Base-by-base conservation (phyloP, 257 asterid genomes). In the Capsicum pubescens region DNA sequence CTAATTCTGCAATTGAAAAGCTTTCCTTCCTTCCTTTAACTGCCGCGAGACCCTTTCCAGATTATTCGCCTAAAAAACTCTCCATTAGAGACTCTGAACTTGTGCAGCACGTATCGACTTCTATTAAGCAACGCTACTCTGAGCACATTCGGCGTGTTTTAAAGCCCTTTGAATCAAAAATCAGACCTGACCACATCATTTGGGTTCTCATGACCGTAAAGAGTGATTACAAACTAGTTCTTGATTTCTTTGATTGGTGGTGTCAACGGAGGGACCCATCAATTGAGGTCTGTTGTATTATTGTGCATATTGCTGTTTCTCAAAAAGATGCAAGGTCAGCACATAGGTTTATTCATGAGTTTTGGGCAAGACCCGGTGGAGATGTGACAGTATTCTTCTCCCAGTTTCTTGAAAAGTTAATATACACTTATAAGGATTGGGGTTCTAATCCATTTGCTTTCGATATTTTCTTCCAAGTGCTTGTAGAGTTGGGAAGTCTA, bases 351-450 rank as follows among this genome's bases (percentile, higher is more conserved):
- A 88, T 89, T 21, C 89, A 80, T 83, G 95, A 92, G 54, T 85
- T 90, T 86, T 90, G 91, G 94, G 80, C 88, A 68, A 92, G 88
- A 82, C 85, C 91, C 68, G 58, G 84, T 52, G 13, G 84, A 82
- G 91, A 91, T 83, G 88, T 84, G 77, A 79, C 87, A 83, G 80
- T 83, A 74, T 84, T 86, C 2, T 89, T 90, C 90, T 81, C 90
- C 56, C 91, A 83, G 83, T 87, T 92, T 87, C 91, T 92, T 52
- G 98, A 93, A 83, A 96, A 91, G 85, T 84, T 96, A 58, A 92
- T 92, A 82, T 92, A 94, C 90, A 94, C 98, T 17, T 93, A 91
- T 81, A 96, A 93, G 88, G 94, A 90, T 80, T 96, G 99, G 98
- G 97, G 99, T 86, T 90, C 93, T 56, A 87, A 89, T 85, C 98